Evolutionary conservation across 1,284 basidiomycete genomes (phyloP), one percentile per base, ranked within the genome.

Genomic region (Cerrena zonata): DNA sequence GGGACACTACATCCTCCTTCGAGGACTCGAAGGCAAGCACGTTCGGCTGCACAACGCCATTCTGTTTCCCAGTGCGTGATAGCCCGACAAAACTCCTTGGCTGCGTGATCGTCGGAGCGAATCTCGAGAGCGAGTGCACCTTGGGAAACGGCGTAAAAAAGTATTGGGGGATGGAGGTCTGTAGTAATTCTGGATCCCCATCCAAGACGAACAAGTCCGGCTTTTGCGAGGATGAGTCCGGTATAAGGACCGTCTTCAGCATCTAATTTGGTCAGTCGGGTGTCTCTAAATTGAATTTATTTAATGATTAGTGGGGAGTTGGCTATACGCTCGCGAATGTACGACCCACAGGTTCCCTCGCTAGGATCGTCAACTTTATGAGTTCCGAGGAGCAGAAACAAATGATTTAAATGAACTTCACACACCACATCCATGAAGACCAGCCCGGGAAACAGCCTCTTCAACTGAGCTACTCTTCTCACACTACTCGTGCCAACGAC

Each of bases 1-100:
- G 95, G 95, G 1, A 99, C 93, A 53, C 90, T 94, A 69, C 96
- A 98, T 24, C 94, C 95, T 12, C 96, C 96, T 67, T 99, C 95
- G 48, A 99, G 76, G 34, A 89, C 85, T 30, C 86, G 77, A 55
- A 99, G 74, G 66, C 91, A 86, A 1, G 88, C 89, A 11, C 95
- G 82, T 69, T 99, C 96, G 5, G 91, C 91, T 19, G 77, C 72
- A 61, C 87, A 89, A 49, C 65, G 71, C 83, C 84, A 89, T 52
- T 85, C 77, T 0, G 91, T 92, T 61, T 76, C 75, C 73, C 82
- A 81, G 66, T 94, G 88, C 2, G 80, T 89, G 42, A 94, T 67
- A 19, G 72, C 72, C 39, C 76, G 71, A 61, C 91, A 85, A 11
- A 92, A 69, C 49, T 78, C 76, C 38, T 77, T 70, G 2, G 84